phyloP scores from a whole-genome alignment of 331 rosid species.

The Pyrus hybrid region DNA sequence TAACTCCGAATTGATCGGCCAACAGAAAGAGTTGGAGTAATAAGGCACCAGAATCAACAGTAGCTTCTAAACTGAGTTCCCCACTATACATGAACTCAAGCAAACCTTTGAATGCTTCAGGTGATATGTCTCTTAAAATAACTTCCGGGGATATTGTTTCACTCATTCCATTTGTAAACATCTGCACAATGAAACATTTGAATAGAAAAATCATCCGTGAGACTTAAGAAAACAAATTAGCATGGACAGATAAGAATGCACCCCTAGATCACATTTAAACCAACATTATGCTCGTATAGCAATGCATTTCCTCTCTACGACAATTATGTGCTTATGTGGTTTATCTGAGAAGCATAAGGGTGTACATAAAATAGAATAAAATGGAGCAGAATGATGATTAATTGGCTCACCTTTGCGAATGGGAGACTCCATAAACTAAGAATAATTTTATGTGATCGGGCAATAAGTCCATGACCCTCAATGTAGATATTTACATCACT shows the following conservation, averaged over 20 bases:
- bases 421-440: constrained; percentile 92
- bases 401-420: constrained; percentile 66
- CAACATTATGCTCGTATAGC: not conserved
- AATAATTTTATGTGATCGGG: constrained; percentile 61
- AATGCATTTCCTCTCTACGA: not conserved
- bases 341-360: not conserved
- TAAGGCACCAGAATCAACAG: constrained; percentile 49
- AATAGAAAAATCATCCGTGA: constrained; percentile 2
- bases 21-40: constrained; percentile 68
- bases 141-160: constrained; percentile 77
- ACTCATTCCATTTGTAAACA: constrained; percentile 99
- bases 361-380: not conserved
- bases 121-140: constrained; percentile 62
- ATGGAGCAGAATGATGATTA: not conserved
- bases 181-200: constrained; percentile 39
- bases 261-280: not conserved
- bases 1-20: constrained; percentile 93
- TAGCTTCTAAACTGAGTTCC: constrained; percentile 42
- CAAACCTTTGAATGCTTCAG: constrained; percentile 78
- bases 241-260: not conserved
- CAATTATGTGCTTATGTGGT: not conserved
- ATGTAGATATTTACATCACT: constrained; percentile 62
- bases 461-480: constrained; percentile 57
- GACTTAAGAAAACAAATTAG: not conserved
- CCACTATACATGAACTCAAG: constrained; percentile 76